Conservation (phyloP, 164 flowering plant genomes). For the Cinnamomum micranthum region DNA sequence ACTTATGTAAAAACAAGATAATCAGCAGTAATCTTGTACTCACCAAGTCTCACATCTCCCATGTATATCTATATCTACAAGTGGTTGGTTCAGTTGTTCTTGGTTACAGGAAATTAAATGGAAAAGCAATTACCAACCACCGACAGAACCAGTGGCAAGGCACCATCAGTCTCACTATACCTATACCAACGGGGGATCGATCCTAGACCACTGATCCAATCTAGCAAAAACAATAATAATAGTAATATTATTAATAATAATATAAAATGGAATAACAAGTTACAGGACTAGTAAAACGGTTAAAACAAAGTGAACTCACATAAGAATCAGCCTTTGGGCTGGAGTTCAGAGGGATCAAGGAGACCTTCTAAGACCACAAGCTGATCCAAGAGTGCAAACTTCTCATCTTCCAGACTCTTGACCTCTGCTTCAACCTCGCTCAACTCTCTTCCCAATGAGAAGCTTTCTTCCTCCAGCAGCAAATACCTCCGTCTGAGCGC, state of each 20-base stretch:
- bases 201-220: too few species aligned
- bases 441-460: conserved; percentile 46
- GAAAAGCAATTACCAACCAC: not conserved
- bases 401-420: conserved; percentile 66
- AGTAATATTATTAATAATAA: not conserved
- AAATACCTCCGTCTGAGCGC: conserved; percentile 70
- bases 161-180: too few species aligned
- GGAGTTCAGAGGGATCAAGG: conserved; percentile 68
- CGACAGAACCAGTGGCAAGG: too few species aligned
- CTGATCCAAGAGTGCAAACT: conserved; percentile 69
- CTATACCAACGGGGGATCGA: too few species aligned
- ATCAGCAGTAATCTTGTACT: too few species aligned
- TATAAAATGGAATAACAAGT: not conserved
- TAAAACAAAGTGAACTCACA: not conserved
- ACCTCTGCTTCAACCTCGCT: conserved; percentile 55
- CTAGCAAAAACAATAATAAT: too few species aligned
- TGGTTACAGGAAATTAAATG: not conserved
- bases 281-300: not conserved
- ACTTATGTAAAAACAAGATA: too few species aligned
- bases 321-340: conserved; percentile 13
- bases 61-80: not conserved
- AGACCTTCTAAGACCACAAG: conserved; percentile 94
- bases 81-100: not conserved
- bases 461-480: conserved; percentile 75
- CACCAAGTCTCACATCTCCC: not conserved